A percentile compares a stretch with the other conserved stretches of the same genome.
phyloP scores from a whole-genome alignment of 306 rosid species.

The Vigna unguiculata region DNA sequence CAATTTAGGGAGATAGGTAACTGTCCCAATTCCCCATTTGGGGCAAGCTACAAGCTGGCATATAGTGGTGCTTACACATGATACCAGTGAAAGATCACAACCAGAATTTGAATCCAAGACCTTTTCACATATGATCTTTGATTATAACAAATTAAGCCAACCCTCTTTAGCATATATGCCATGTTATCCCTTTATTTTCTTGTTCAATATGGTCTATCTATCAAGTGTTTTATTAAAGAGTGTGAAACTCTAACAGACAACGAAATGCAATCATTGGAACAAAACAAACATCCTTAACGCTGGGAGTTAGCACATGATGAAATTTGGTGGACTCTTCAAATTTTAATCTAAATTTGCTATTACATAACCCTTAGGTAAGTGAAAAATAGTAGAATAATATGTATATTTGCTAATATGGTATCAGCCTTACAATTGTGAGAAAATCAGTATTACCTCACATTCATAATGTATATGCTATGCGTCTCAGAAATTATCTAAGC shows the following conservation, averaged over 20 bases:
- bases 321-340: background rate
- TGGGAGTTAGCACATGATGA: slow-evolving; percentile 13
- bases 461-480: background rate
- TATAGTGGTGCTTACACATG: slow-evolving; percentile 18
- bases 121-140: background rate
- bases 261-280: slow-evolving; percentile 31
- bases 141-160: slow-evolving; percentile 40
- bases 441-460: background rate
- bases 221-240: slow-evolving; percentile 27
- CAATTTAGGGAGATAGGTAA: background rate
- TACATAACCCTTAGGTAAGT: background rate
- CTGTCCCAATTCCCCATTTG: slow-evolving; percentile 24
- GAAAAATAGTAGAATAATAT: background rate
- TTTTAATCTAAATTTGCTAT: background rate
- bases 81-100: slow-evolving; percentile 13
- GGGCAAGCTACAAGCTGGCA: slow-evolving; percentile 22
- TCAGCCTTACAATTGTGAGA: background rate
- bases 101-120: slow-evolving; percentile 10
- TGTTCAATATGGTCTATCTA: background rate
- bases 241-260: slow-evolving; percentile 30
- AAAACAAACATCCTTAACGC: slow-evolving; percentile 27
- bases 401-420: background rate
- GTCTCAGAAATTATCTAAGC: slow-evolving; percentile 25
- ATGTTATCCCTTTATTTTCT: slow-evolving; percentile 30
- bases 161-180: slow-evolving; percentile 33